phyloP scores from a whole-genome alignment of 306 rosid genomes.

The Hippophae gyantsensis region DNA sequence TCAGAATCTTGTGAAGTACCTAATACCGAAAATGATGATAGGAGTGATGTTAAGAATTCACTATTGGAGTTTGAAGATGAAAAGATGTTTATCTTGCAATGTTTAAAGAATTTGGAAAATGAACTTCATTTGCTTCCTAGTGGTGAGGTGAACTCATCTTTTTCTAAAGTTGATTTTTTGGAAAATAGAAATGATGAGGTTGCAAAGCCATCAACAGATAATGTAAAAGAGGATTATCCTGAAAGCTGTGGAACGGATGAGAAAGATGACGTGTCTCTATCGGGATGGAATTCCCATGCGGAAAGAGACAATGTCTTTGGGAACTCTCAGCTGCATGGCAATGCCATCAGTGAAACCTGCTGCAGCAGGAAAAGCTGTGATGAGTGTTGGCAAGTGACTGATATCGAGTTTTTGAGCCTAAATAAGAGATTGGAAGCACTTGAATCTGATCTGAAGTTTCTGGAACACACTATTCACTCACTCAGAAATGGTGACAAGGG shows the following conservation, averaged over 20 bases:
- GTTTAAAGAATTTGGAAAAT: constrained; percentile 65
- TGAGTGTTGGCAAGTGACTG: constrained; percentile 9
- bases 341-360: constrained; percentile 20
- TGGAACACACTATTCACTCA: constrained; percentile 46
- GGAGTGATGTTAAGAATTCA: constrained; percentile 13
- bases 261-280: constrained; percentile 28
- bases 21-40: constrained; percentile 13
- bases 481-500: constrained; percentile 60
- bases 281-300: constrained; percentile 2
- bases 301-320: constrained; percentile 9
- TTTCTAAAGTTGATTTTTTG: constrained; percentile 18
- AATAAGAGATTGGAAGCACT: constrained; percentile 55
- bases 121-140: constrained; percentile 38
- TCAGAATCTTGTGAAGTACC: constrained; percentile 32
- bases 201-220: constrained; percentile 9
- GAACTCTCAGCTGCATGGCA: constrained; percentile 20
- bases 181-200: constrained; percentile 17
- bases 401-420: constrained; percentile 31
- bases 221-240: constrained; percentile 17
- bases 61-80: constrained; percentile 42
- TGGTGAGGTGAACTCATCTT: constrained; percentile 13
- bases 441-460: constrained; percentile 54
- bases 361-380: too few species aligned
- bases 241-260: not conserved
- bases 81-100: constrained; percentile 38